phyloP scores from a whole-genome alignment of 805 yeast genomes.

The Zygosaccharomyces bailii region DNA sequence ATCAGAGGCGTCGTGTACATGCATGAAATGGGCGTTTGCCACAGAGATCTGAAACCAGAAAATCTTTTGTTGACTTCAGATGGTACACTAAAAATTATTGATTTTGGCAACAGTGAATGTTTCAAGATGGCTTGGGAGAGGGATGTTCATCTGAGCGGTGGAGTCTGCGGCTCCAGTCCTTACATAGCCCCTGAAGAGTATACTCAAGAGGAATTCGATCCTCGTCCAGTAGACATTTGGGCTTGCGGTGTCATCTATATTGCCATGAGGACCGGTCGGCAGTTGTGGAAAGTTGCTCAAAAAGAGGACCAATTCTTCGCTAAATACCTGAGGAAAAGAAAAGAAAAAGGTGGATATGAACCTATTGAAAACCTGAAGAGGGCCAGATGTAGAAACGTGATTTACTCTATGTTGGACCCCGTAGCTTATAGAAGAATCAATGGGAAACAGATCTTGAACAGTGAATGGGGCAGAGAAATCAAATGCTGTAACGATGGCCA shows the following conservation, averaged over 20 bases:
- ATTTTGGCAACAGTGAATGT: slow-evolving; percentile 84
- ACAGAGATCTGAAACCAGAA: slow-evolving; percentile 93
- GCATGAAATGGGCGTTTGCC: slow-evolving; percentile 88
- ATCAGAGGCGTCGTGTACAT: slow-evolving; percentile 82
- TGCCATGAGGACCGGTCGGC: slow-evolving; percentile 94
- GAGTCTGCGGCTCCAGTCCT: slow-evolving; percentile 82
- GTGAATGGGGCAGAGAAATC: slow-evolving; percentile 96
- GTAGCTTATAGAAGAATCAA: slow-evolving; percentile 82
- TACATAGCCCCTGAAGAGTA: slow-evolving; percentile 91
- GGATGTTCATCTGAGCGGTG: slow-evolving; percentile 64
- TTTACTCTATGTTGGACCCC: slow-evolving; percentile 91
- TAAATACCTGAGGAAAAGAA: slow-evolving; percentile 72
- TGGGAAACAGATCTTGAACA: slow-evolving; percentile 79
- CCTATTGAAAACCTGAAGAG: slow-evolving; percentile 85
- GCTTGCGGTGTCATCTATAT: slow-evolving; percentile 88
- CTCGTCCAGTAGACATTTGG: slow-evolving; percentile 84
- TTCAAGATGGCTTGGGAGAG: slow-evolving; percentile 82
- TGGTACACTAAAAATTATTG: slow-evolving; percentile 78
- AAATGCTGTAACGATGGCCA: slow-evolving; percentile 68
- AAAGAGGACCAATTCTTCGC: slow-evolving; percentile 76
- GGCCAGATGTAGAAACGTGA: slow-evolving; percentile 87
- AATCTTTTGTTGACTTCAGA: slow-evolving; percentile 72
- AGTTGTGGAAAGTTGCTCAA: slow-evolving; percentile 83
- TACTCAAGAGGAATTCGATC: slow-evolving; percentile 62
- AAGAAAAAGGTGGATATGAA: slow-evolving; percentile 80